Evolutionary conservation across 2,329 filamentous ascomycete genomes (phyloP).

Genomic region (Xylariaceae sp.): DNA sequence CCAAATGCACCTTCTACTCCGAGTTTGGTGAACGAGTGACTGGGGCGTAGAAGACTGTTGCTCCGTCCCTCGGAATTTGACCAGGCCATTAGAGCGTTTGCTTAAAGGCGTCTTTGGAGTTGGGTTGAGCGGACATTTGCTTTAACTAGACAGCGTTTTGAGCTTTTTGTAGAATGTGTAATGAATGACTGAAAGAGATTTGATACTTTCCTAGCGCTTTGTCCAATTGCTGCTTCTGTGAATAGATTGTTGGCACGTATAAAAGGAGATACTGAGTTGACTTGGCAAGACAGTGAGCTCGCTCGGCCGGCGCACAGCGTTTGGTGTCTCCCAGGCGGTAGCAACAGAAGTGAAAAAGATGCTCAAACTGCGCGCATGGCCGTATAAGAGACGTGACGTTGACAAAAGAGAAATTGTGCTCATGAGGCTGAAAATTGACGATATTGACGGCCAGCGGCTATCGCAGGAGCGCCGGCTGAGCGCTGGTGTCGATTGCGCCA

Average conservation of each 20-base stretch:
- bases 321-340: no score
- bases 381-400: conserved; percentile 15
- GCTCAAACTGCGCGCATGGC: no score
- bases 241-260: neutral
- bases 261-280: no score
- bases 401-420: conserved; percentile 11
- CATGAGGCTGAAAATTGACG: conserved; percentile 17
- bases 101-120: conserved; percentile 8
- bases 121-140: conserved; percentile 7
- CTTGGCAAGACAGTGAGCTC: no score
- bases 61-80: neutral
- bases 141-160: neutral
- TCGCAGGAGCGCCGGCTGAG: neutral
- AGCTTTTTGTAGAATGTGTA: neutral
- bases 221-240: neutral
- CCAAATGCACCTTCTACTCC: conserved; percentile 70
- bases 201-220: neutral
- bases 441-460: no score
- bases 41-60: conserved; percentile 26
- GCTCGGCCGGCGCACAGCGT: no score
- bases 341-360: conserved; percentile 4
- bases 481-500: neutral
- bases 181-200: neutral
- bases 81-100: neutral
- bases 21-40: conserved; percentile 47